These are phyloP conservation scores for Eutrema yunnanense DNA, from an alignment of 345 rosid genomes.

Conservation along the genomic window DNA sequence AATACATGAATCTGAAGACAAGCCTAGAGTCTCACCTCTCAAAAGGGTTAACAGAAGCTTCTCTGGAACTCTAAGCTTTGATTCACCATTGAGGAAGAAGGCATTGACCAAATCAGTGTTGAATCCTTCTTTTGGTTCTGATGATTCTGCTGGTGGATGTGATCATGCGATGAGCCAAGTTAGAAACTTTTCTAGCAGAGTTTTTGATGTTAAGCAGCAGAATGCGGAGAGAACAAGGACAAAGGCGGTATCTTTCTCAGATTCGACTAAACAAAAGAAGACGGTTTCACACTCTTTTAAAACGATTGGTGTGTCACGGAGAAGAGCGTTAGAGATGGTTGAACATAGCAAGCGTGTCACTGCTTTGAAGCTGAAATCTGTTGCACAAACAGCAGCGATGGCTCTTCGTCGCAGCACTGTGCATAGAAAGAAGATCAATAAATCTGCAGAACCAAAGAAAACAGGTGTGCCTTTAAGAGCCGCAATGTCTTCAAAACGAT, in stretches of 20 bases:
- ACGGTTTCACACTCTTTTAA: constrained; percentile 18
- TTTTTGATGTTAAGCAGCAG: background rate
- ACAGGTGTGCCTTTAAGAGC: constrained; percentile 22
- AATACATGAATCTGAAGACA: constrained; percentile 42
- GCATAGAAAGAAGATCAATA: constrained; percentile 24
- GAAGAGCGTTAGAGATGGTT: constrained; percentile 30
- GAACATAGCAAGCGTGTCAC: constrained; percentile 23
- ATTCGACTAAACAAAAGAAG: constrained; percentile 24
- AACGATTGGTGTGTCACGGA: constrained; percentile 18
- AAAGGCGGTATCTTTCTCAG: constrained; percentile 10
- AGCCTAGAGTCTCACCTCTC: constrained; percentile 32
- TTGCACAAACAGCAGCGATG: constrained; percentile 24
- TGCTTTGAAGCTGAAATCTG: constrained; percentile 37
- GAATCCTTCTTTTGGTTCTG: constrained; percentile 16
- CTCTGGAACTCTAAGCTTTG: constrained; percentile 21
- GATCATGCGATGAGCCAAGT: background rate
- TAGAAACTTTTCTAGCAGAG: background rate
- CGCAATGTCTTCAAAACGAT: constrained; percentile 28
- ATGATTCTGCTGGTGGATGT: background rate
- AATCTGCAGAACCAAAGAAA: constrained; percentile 30
- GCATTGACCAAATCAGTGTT: constrained; percentile 12
- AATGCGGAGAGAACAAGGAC: constrained; percentile 8
- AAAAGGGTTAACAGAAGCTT: constrained; percentile 39
- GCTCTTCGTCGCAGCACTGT: constrained; percentile 22
- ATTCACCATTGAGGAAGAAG: constrained; percentile 33